Evolutionary conservation across 768 basidiomycete species (phyloP), one percentile per base, ranked within the genome.

Genomic region (Naganishia vaughanmartiniae): DNA sequence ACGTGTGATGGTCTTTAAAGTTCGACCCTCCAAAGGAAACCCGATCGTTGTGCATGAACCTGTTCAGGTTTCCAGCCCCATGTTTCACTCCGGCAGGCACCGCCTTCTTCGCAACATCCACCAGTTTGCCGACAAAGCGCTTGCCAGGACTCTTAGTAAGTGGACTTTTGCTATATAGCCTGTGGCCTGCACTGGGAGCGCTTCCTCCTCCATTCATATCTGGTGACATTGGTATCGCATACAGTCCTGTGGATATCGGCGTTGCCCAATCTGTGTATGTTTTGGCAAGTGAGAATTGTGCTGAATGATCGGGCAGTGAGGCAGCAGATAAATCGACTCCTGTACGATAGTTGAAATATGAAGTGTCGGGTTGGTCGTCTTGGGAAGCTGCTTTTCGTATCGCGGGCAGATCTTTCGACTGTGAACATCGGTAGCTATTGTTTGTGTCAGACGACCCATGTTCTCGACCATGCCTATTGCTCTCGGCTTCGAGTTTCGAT

Each of bases 161-260:
- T 24, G 60, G 60, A 63, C 60, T 63, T 17, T 34, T 63, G 60
- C 60, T 42, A n/a, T 63, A 63, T 26, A 45, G 36, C 60, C 26
- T 63, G 39, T 63, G 26, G 39, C 42, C 28, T 6, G 28, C 39
- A 24, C 2, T 45, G 17, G 26, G 60, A 15, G 19, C 39, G n/a
- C 4, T 26, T 21, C 42, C 7, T 2, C 30, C 19, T 17, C 19
- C 60, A 26, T 26, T 63, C 10, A 45, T 26, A 17, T 63, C 39
- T 17, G 60, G 60, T 4, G 60, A 63, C 30, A 30, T 45, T 12
- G 60, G 60, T 26, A 63, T 63, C 19, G 39, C 60, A 17, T 45
- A 63, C 11, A 4, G n/a, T 10, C 24, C 11, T 30, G 60, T 6
- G 26, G 17, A 34, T 36, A 30, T 46, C 10, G 39, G 60, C 39